Evolutionary conservation across 495 filamentous ascomycete species (phyloP), one percentile per base, ranked within the genome.

Genomic region (Penicillium ucsense): DNA sequence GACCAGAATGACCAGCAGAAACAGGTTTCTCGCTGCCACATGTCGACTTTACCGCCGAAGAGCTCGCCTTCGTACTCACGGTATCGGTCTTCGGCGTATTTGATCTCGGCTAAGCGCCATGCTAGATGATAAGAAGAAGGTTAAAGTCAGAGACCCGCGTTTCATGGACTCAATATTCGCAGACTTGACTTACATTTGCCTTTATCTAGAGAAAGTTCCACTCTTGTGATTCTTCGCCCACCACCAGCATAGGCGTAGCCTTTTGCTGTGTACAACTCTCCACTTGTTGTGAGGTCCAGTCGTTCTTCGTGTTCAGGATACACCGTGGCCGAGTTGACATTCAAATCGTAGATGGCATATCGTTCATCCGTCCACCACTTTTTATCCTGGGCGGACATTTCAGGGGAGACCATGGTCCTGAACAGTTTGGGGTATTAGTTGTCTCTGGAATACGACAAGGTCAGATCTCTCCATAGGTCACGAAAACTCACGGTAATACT

Each of bases 1-100:
- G 81, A 79, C 91, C 91, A 97, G 61, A 95, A 94, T 56, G 85
- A 94, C 91, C 91, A 97, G 62, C 90, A 94, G 58, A 94, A 94
- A 50, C 75, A 85, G 0, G 74, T 76, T 56, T 96, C 90, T 30
- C 89, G 75, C 80, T 82, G 87, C 39, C 76, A 76, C 79, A 95
- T 82, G 55, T 95, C 91, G 3, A 97, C 53, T 30, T 74, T 75
- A 5, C 89, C 89, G 10, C 88, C 91, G 55, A 75, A 95, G 2
- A 95, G 60, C 20, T 79, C 63, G 39, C 80, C 79, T 20, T 81
- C 75, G 8, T 75, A 80, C 28, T 82, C 74, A 7, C 88, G 79
- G 60, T 96, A 97, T 37, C 79, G 75, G 58, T 97, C 91, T 68
- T 97, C 91, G 1, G 84, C 82, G 48, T 95, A 95, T 31, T 83